Percentiles rank a stretch among this genome's conserved stretches.
phyloP scores from a whole-genome alignment of 305 asterid species.

The Fraxinus baroniana region DNA sequence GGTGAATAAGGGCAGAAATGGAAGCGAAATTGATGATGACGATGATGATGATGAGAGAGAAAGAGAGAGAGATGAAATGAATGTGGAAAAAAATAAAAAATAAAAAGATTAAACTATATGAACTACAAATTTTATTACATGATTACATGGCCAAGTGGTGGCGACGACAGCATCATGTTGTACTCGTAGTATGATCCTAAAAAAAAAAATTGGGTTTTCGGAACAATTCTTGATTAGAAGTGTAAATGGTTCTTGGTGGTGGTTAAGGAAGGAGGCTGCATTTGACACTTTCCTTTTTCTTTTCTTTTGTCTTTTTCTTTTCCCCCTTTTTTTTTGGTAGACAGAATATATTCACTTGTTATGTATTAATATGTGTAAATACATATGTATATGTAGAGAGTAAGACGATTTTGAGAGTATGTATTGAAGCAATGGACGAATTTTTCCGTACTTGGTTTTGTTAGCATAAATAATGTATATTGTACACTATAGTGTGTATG shows the following conservation, averaged over 20 bases:
- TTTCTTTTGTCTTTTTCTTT: conserved; percentile 10
- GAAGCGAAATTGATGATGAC: conserved; percentile 33
- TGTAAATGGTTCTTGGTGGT: conserved; percentile 50
- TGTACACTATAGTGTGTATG: too few relatives aligned
- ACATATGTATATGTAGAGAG: conserved; percentile 1
- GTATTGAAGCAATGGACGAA: background rate
- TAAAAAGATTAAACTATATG: too few relatives aligned
- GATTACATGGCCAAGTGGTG: too few relatives aligned
- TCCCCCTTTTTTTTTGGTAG: background rate
- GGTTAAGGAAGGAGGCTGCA: conserved; percentile 31
- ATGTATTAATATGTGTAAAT: too few relatives aligned
- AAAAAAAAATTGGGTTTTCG: conserved; percentile 33
- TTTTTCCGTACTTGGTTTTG: too few relatives aligned
- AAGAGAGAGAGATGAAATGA: background rate
- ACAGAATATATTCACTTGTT: background rate
- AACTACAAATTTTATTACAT: too few relatives aligned
- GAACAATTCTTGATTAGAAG: conserved; percentile 57
- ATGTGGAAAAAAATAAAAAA: too few relatives aligned
- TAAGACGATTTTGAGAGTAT: background rate
- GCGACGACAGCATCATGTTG: too few relatives aligned
- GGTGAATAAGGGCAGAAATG: conserved; percentile 47
- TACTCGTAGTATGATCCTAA: too few relatives aligned
- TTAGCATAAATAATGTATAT: too few relatives aligned
- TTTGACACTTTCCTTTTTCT: conserved; percentile 36
- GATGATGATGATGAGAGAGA: conserved; percentile 23